Conservation (phyloP, 768 basidiomycete species). For the Auricularia sp. region DNA sequence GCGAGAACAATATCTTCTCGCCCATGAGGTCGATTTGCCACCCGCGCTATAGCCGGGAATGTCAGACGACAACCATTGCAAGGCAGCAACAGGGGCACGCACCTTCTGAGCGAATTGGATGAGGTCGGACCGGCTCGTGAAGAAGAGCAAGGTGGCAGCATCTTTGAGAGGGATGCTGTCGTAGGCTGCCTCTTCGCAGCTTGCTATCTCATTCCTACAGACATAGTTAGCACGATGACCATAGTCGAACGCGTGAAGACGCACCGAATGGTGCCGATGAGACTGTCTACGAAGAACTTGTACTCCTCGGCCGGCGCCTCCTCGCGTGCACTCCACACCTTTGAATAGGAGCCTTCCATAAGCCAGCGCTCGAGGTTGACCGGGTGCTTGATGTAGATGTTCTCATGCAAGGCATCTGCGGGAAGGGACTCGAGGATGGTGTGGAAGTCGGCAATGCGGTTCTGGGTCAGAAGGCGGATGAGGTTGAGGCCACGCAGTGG, state of each 20-base stretch:
- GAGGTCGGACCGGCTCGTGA: constrained; percentile 70
- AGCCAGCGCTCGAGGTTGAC: constrained; percentile 93
- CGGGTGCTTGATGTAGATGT: constrained; percentile 72
- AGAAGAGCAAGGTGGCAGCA: constrained; percentile 86
- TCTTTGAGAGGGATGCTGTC: constrained; percentile 84
- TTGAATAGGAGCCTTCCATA: constrained; percentile 98
- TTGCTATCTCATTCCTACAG: constrained; percentile 87
- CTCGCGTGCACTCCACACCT: constrained; percentile 92
- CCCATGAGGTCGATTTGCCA: constrained; percentile 74
- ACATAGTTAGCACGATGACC: not conserved
- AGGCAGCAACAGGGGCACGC: constrained; percentile 14
- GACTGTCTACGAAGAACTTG: constrained; percentile 84
- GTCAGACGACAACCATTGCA: constrained; percentile 7
- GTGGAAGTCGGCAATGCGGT: constrained; percentile 96
- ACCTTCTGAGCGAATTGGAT: constrained; percentile 76
- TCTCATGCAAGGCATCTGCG: constrained; percentile 31
- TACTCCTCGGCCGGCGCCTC: constrained; percentile 92
- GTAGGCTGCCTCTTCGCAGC: constrained; percentile 92
- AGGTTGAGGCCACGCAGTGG: constrained; percentile 88
- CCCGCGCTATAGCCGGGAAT: constrained; percentile 44
- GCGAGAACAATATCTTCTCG: constrained; percentile 65
- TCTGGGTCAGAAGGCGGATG: constrained; percentile 88
- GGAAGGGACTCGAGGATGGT: constrained; percentile 88
- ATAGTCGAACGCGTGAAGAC: constrained; percentile 13
- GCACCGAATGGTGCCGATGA: constrained; percentile 90